Percentiles rank a stretch among this genome's conserved stretches.
Evolutionary conservation across 768 basidiomycete species (phyloP).

Genomic region (Jaapia argillacea): DNA sequence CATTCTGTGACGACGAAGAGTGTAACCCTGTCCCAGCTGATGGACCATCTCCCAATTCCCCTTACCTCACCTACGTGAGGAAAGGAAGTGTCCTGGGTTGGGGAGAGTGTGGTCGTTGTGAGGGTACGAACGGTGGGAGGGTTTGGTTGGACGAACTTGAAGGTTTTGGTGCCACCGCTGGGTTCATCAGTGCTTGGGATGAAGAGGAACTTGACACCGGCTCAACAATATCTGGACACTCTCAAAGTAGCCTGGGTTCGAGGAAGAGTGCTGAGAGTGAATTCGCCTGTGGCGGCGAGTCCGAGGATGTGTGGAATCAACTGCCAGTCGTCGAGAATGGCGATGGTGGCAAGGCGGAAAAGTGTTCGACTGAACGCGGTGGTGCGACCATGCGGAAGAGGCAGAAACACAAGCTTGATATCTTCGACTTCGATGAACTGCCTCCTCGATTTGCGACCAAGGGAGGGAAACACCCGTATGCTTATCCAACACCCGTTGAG

Average conservation of each 20-base stretch:
- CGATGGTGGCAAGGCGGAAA: neutral
- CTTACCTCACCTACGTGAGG: too few relatives aligned
- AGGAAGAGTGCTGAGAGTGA: too few relatives aligned
- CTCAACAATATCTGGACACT: too few relatives aligned
- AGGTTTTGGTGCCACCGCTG: neutral
- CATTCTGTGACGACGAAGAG: neutral
- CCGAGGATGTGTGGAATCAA: neutral
- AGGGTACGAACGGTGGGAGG: neutral
- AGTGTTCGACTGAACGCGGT: too few relatives aligned
- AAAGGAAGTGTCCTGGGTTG: too few relatives aligned
- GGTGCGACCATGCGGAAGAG: neutral
- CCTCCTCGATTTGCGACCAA: neutral
- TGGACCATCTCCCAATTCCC: neutral
- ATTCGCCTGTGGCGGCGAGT: too few relatives aligned
- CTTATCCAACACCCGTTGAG: too few relatives aligned
- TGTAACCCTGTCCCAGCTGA: neutral
- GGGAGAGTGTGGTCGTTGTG: neutral
- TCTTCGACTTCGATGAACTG: constrained; percentile 1
- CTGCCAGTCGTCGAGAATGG: neutral
- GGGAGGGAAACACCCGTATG: neutral
- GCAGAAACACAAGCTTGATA: neutral
- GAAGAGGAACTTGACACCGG: too few relatives aligned
- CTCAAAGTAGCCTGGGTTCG: too few relatives aligned
- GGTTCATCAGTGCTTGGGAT: neutral
- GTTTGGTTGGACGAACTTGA: neutral